Base-by-base conservation (phyloP, 2,329 filamentous ascomycete genomes). In the Fusarium chuoi region DNA sequence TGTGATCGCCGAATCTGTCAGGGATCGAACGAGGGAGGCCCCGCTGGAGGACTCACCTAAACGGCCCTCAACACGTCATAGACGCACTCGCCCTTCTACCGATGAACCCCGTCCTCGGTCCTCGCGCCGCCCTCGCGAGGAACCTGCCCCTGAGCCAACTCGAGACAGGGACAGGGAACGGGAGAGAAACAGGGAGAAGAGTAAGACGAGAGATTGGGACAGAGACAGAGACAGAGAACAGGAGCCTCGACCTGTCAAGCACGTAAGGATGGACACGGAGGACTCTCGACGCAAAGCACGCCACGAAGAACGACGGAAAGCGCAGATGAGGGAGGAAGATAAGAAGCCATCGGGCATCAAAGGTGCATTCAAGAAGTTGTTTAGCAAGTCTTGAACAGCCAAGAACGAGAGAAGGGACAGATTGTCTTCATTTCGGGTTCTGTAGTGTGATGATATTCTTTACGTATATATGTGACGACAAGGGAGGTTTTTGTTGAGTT, bases 211-310 rank as follows among this genome's bases (percentile, higher is more conserved):
- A 42, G 68, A 68, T 3, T 41, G 55, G 18, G 61, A 70, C 10
- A 44, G 71, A 22, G 52, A 70, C 10, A 44, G 71, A 22, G 52
- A 71, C 6, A 26, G 54, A 20, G 39, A 65, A 57, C 38, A 63
- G 41, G 51, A 70, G 30, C 28, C 74, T 17, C 68, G 66, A 30
- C 70, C 73, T 48, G 67, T 76, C 12, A 77, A 73, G 33, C 69
- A 76, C 22, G 54, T 75, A 30, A 79, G 75, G 61, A 79, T 79
- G n/a, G 80, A 81, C 26, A 69, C 81, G 5, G 82, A 83, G 67
- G 78, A 82, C 69, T 78, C 73, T 22, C 82, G 78, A 28, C 79
- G 78, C 48, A 81, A 78, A 71, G 83, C 80, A 45, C 80, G 82
- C 55, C 78, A 79, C 28, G 69, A 78, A 51, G 77, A 81, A 71